Percentiles rank a stretch among this genome's conserved stretches.
Evolutionary conservation across 257 asterid species (phyloP).

Genomic region (Ilex aquifolium): DNA sequence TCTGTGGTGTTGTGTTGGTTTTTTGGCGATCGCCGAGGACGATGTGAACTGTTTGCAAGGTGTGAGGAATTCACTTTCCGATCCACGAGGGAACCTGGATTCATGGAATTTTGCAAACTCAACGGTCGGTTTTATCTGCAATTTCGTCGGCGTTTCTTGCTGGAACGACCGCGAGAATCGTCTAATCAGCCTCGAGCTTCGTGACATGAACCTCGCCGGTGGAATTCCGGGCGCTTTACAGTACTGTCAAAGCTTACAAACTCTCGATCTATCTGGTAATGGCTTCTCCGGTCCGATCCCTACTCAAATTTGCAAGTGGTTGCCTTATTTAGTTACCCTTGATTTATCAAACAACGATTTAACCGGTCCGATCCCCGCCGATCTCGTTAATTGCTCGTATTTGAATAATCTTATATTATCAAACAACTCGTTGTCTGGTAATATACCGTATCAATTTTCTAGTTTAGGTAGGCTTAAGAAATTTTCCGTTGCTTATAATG

Average conservation of each 20-base stretch:
- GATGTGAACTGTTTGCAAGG: conserved; percentile 67
- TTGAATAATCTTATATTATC: conserved; percentile 48
- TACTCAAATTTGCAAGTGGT: conserved; percentile 61
- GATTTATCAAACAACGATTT: conserved; percentile 64
- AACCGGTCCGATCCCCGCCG: conserved; percentile 69
- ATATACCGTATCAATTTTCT: conserved; percentile 58
- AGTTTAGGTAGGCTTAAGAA: conserved; percentile 53
- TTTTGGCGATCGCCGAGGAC: conserved; percentile 37
- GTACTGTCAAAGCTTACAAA: conserved; percentile 56
- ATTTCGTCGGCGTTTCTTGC: conserved; percentile 61
- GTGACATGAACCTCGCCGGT: conserved; percentile 48
- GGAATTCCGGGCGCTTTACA: conserved; percentile 40
- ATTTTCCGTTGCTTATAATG: conserved; percentile 59
- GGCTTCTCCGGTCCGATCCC: conserved; percentile 69
- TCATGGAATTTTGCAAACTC: conserved; percentile 61
- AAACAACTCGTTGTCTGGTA: conserved; percentile 49
- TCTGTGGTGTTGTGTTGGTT: conserved; percentile 8
- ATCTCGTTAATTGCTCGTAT: conserved; percentile 56
- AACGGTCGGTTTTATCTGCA: conserved; percentile 49
- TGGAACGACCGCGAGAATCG: conserved; percentile 78
- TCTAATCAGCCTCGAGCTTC: conserved; percentile 41
- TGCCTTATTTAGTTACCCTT: conserved; percentile 64
- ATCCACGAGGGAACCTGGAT: conserved; percentile 34
- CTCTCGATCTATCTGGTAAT: conserved; percentile 68
- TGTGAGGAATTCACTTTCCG: conserved; percentile 41